Conservation (phyloP, 257 asterid genomes). For the Solanum lignicaule region DNA sequence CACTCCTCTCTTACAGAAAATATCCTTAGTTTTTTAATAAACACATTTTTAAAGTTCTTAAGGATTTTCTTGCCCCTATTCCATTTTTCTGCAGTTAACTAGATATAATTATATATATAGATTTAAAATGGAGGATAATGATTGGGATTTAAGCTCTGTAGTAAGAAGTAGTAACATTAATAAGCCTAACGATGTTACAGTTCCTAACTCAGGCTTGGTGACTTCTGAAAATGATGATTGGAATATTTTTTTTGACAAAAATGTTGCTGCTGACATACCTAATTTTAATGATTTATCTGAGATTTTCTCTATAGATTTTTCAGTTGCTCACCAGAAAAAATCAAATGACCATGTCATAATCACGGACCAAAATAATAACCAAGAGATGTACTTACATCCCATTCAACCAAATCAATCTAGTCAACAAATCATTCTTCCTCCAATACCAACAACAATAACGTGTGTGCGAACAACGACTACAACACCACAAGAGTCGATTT, state of each 20-base stretch:
- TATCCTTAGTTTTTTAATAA: neutral
- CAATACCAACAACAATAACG: neutral
- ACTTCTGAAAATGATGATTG: no score
- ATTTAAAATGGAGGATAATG: conserved; percentile 27
- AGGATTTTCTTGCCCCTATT: neutral
- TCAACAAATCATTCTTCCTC: neutral
- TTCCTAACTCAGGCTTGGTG: no score
- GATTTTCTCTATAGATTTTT: neutral
- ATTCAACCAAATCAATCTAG: neutral
- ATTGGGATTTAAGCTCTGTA: conserved; percentile 70
- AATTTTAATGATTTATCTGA: no score
- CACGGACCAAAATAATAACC: neutral
- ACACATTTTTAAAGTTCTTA: neutral
- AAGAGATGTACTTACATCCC: neutral
- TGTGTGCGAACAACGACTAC: neutral
- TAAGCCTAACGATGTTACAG: no score
- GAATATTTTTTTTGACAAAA: no score
- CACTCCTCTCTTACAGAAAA: neutral
- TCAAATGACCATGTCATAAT: neutral
- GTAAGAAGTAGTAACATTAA: conserved; percentile 34
- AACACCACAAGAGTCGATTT: neutral
- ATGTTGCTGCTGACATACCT: no score
- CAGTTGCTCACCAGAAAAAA: neutral
- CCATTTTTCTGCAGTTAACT: neutral
- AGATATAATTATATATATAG: neutral